Evolutionary conservation across 2,329 filamentous ascomycete genomes (phyloP).

Genomic region (Capronia epimyces): DNA sequence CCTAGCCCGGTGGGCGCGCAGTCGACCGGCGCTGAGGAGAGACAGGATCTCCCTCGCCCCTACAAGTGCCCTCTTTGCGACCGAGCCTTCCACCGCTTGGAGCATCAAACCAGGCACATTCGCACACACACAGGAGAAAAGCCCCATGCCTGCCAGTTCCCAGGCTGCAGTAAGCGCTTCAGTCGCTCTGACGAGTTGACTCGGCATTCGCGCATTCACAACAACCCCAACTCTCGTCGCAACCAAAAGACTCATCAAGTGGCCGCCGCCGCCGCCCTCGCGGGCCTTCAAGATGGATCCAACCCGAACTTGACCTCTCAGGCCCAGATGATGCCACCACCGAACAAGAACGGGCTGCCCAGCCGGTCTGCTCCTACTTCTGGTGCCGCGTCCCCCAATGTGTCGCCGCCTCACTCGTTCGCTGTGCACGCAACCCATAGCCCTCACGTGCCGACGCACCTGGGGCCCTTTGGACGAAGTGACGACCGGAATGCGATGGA

Average conservation of each 20-base stretch:
- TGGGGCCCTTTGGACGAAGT: conserved; percentile 51
- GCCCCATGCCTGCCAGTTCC: conserved; percentile 91
- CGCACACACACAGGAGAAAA: conserved; percentile 97
- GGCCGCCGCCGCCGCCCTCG: conserved; percentile 53
- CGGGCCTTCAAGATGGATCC: conserved; percentile 49
- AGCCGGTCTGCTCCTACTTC: conserved; percentile 86
- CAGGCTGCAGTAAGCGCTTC: conserved; percentile 94
- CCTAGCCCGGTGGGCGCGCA: conserved; percentile 42
- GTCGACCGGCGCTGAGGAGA: conserved; percentile 57
- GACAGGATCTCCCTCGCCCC: conserved; percentile 81
- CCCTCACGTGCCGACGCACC: conserved; percentile 33
- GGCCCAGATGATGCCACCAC: conserved; percentile 70
- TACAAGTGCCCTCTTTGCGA: conserved; percentile 99
- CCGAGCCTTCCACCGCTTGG: conserved; percentile 95
- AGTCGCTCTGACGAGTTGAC: conserved; percentile 94
- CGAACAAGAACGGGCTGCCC: conserved; percentile 66
- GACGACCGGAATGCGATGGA: conserved; percentile 52
- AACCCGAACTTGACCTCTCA: conserved; percentile 39
- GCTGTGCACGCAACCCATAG: conserved; percentile 49
- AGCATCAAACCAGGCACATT: conserved; percentile 90
- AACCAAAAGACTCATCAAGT: conserved; percentile 75
- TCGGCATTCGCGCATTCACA: conserved; percentile 95
- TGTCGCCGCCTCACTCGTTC: conserved; percentile 89
- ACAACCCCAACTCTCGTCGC: conserved; percentile 92
- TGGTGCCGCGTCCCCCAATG: conserved; percentile 83